These are phyloP conservation scores for Haplosporangium sp. DNA, from an alignment of 371 early-diverging fungal genomes.

Conservation along the genomic window DNA sequence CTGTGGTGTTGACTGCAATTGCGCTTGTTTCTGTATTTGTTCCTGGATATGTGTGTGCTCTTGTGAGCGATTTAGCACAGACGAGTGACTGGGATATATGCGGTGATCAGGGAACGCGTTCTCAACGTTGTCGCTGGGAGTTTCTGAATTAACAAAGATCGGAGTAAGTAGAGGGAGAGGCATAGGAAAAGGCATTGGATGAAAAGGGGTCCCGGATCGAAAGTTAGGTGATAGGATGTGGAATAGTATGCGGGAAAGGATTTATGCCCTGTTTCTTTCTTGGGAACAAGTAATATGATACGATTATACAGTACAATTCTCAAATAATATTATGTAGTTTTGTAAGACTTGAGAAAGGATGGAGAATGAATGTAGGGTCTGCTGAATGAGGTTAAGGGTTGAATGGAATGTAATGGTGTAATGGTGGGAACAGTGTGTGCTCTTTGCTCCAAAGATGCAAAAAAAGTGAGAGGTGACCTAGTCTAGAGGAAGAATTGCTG, in stretches of 20 bases:
- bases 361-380: background rate
- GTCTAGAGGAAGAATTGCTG: background rate
- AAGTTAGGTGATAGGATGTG: background rate
- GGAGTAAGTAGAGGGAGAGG: conserved; percentile 2
- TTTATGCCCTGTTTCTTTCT: background rate
- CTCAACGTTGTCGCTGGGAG: conserved; percentile 1
- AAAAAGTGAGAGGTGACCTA: background rate
- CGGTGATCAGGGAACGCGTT: background rate
- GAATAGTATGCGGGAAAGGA: background rate
- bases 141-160: background rate
- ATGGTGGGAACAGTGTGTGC: background rate
- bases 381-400: background rate
- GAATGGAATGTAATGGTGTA: background rate
- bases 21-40: conserved; percentile 9
- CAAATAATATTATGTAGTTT: background rate
- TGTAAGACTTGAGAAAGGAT: background rate
- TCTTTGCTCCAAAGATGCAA: background rate
- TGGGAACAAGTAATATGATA: background rate
- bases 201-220: conserved; percentile 5
- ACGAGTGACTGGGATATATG: conserved; percentile 1
- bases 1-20: conserved; percentile 18
- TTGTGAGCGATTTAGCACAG: conserved; percentile 1
- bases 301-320: too few species aligned
- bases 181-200: background rate
- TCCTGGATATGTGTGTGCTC: conserved; percentile 4